Evolutionary conservation across 176 grass and related monocot genomes (phyloP), one percentile per base, ranked within the genome.

Genomic region (Echinochloa phyllopogon): DNA sequence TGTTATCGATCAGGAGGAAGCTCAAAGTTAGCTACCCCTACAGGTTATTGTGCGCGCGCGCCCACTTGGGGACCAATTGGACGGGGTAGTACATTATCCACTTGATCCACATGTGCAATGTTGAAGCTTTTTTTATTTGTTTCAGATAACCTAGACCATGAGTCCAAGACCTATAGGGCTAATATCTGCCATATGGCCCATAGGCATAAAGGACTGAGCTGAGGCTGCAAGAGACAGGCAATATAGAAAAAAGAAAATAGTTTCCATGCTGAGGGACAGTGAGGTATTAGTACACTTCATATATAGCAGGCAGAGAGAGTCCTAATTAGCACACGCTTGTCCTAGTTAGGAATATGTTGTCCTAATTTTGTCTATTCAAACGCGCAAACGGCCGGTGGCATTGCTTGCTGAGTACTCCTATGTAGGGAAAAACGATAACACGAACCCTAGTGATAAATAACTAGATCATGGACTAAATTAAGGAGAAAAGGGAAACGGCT

Each of bases 1-100:
- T 87, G 79, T 69, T 72, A 69, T 24, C 3, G 69, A 17, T 48
- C 23, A 55, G 42, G 59, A 76, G 42, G 45, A 38, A 47, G 23
- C 23, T 8, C 57, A 79, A 27, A 49, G 59, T 15, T 40, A 77
- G 44, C 42, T 39, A 33, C 21, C 6, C 6, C 20, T 45, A 33
- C 15, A 24, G 38, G 40, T 62, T 50, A 63, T 42, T 70, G 51
- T 3, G 1, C 12, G 15, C 3, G 63, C 53, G 45, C 52, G 42
- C 29, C 64, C 44, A 83, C 73, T 78, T 52, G 53, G 18, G 38
- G 18, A 53, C 11, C 74, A 43, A 52, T 69, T 69, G 36, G 48
- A 14, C 33, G 6, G n/a, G 12, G 68, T 37, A 15, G 38, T 56
- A 16, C 24, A 27, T 69, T 64, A 80, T 21, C 58, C 50, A 82